Evolutionary conservation across 345 rosid species (phyloP), one percentile per base, ranked within the genome.

Genomic region (Diplotaxis tenuifolia): DNA sequence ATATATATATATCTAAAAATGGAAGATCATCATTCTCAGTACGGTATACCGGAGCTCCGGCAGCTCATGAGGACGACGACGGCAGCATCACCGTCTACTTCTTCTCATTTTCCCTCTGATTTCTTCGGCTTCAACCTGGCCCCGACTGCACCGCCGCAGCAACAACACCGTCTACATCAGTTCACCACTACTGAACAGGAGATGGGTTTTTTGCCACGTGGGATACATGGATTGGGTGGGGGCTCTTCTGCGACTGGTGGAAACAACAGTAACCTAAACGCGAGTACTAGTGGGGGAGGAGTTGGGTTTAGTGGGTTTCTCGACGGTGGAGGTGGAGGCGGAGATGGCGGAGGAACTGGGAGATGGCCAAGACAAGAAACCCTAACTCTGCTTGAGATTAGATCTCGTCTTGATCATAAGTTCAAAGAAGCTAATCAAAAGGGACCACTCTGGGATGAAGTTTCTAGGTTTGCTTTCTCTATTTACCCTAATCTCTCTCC

Each of bases 311-410:
- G 75, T 47, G 77, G 77, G 63, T 83, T 80, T 73, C 75, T 68
- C 4, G 82, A 74, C 62, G 78, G 80, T 7, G 81, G 81, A 7
- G 83, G 78, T 38, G 79, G 82, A 19, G 85, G 74, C 23, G 86
- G 88, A 9, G 93, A 83, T 9, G 89, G 80, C 4, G 87, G 85
- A 23, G 88, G 82, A 27, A 84, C 83, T 9, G 89, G 91, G 16
- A 86, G 98, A 60, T 94, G 98, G 98, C 97, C 97, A 4, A 83
- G 98, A 68, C 98, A 94, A 68, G 98, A 94, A 85, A 94, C 98
- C 67, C 87, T 91, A 58, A 91, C 96, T 9, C 90, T 94, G 72
- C 89, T 94, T 55, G 97, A 94, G 80, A 89, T 94, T 90, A 89
- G 98, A 91, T 94, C 98, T 75, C 87, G 90, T 70, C 97, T 94